Percentiles rank a stretch among this genome's conserved stretches.
Evolutionary conservation across 345 rosid genomes (phyloP).

Genomic region (Pseudoturritis turrita): DNA sequence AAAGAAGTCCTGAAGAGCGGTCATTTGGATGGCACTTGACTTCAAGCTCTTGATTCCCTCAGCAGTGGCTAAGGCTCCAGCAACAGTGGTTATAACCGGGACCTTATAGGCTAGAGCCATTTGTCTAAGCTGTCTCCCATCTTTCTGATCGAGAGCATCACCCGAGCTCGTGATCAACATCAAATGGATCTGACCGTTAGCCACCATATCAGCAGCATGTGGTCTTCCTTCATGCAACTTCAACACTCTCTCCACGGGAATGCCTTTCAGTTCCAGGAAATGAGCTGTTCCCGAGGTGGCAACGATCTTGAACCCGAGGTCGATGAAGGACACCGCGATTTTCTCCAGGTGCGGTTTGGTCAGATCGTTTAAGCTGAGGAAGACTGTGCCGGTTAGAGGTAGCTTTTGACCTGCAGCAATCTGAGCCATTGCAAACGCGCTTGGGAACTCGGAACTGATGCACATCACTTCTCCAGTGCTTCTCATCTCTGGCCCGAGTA

Average conservation of each 20-base stretch:
- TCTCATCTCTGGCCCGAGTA: constrained; percentile 95
- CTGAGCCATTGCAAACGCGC: constrained; percentile 93
- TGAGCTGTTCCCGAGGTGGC: constrained; percentile 94
- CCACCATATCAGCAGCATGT: constrained; percentile 93
- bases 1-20: constrained; percentile 88
- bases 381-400: constrained; percentile 81
- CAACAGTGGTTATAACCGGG: constrained; percentile 84
- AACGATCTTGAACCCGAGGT: constrained; percentile 67
- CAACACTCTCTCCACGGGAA: constrained; percentile 69
- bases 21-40: constrained; percentile 55
- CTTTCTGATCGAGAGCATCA: constrained; percentile 78
- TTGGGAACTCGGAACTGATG: constrained; percentile 56
- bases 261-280: constrained; percentile 68
- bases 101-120: constrained; percentile 94
- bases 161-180: constrained; percentile 93
- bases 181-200: constrained; percentile 86
- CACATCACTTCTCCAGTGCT: constrained; percentile 99
- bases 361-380: constrained; percentile 86
- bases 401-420: constrained; percentile 91
- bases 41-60: constrained; percentile 81
- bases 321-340: constrained; percentile 70
- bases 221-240: constrained; percentile 96
- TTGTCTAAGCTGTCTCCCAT: constrained; percentile 79
- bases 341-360: constrained; percentile 77
- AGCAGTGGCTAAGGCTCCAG: constrained; percentile 89